Conservation (phyloP, 2,329 filamentous ascomycete genomes). For the Gremmenia infestans region DNA sequence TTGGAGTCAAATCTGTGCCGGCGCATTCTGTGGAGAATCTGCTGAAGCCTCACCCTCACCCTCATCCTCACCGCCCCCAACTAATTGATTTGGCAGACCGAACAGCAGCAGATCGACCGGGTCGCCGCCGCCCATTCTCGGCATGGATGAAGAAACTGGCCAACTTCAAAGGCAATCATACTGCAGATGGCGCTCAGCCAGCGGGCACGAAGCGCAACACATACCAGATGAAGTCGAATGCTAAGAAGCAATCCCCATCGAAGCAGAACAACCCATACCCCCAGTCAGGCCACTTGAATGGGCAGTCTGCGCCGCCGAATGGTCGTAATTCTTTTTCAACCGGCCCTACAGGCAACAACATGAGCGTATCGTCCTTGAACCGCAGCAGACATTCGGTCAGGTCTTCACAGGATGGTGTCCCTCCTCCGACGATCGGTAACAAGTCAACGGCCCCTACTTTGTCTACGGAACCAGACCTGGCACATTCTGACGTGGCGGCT, state of each 20-base stretch:
- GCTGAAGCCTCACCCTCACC: neutral
- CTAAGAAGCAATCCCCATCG: conserved; percentile 52
- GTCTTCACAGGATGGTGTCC: conserved; percentile 55
- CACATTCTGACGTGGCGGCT: conserved; percentile 67
- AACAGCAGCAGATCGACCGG: conserved; percentile 52
- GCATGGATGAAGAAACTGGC: conserved; percentile 93
- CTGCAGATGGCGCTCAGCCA: conserved; percentile 44
- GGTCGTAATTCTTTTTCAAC: conserved; percentile 54
- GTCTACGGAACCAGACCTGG: conserved; percentile 75
- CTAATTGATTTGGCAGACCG: conserved; percentile 52
- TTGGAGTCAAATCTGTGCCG: neutral
- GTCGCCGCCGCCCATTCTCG: conserved; percentile 79
- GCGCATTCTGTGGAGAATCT: neutral
- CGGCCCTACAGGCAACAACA: conserved; percentile 44
- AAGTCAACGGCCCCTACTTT: conserved; percentile 58
- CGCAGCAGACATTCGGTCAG: conserved; percentile 55
- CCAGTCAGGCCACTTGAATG: conserved; percentile 61
- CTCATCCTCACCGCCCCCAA: neutral
- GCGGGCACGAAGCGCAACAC: conserved; percentile 38
- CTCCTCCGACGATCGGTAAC: conserved; percentile 56
- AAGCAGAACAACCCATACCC: conserved; percentile 82
- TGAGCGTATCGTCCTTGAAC: conserved; percentile 49
- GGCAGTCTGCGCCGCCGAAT: conserved; percentile 28
- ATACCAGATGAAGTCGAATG: conserved; percentile 36
- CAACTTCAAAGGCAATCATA: conserved; percentile 70